Conservation (phyloP, 1,284 basidiomycete genomes). For the Schizophyllum amplum region DNA sequence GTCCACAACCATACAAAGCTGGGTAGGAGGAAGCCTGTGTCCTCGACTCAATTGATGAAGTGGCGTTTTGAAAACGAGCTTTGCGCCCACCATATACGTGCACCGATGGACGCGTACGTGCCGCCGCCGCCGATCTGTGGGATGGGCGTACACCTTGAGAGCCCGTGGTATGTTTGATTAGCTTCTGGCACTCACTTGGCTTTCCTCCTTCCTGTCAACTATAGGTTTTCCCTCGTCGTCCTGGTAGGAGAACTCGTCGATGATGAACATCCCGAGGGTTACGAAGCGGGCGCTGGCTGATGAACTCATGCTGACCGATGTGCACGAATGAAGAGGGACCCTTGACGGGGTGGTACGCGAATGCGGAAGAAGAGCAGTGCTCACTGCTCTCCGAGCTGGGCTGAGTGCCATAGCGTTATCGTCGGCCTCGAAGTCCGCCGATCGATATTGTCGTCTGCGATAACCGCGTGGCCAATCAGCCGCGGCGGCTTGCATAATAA, state of each 20-base stretch:
- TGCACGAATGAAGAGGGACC: neutral
- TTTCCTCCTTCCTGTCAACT: slow-evolving; percentile 16
- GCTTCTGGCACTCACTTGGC: neutral
- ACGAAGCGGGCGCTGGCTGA: slow-evolving; percentile 33
- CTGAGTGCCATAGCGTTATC: too few species aligned
- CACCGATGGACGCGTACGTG: slow-evolving; percentile 70
- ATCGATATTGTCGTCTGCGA: too few species aligned
- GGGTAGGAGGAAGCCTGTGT: slow-evolving; percentile 50
- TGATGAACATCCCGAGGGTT: slow-evolving; percentile 84
- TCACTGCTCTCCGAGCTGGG: too few species aligned
- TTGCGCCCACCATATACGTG: slow-evolving; percentile 62
- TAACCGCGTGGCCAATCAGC: too few species aligned
- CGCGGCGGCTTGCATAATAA: too few species aligned
- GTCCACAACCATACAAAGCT: slow-evolving; percentile 81
- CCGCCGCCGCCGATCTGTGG: slow-evolving; percentile 86
- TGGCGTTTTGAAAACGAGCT: neutral
- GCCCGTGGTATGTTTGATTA: too few species aligned
- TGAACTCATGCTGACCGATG: neutral
- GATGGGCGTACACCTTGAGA: neutral
- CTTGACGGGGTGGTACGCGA: too few species aligned
- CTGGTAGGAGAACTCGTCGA: slow-evolving; percentile 69
- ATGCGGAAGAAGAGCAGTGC: too few species aligned
- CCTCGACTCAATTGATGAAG: slow-evolving; percentile 2
- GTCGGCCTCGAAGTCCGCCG: too few species aligned
- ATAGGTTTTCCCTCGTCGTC: slow-evolving; percentile 48